Evolutionary conservation across 306 rosid species (phyloP), one percentile per base, ranked within the genome.

Genomic region (Dalbergia cultrata): DNA sequence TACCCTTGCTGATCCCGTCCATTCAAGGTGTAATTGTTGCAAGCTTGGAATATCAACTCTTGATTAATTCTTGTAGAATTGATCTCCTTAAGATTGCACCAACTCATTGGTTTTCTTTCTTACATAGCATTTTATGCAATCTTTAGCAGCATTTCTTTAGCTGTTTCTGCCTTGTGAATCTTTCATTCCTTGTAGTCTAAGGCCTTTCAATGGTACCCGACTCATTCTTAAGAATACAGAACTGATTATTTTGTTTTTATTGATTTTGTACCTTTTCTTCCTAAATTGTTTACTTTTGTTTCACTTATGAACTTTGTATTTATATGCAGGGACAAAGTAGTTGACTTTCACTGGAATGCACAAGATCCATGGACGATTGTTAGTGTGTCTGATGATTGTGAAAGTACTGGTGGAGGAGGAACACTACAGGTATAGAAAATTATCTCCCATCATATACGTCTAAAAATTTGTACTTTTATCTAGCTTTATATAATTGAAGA

Each of bases 311-410:
- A 56, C 26, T 57, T 75, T 66, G 72, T 78, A 41, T 52, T 76
- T 45, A 45, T 64, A 43, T 67, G 70, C 88, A 87, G 90, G 58
- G 90, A 87, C 77, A 87, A 87, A 73, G 90, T 87, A 37, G 90
- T 87, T 63, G 90, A 87, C 76, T 87, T 87, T 34, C 90, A 87
- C 62, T 87, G 90, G 90, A 87, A 87, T 74, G 84, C 86, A 47
- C 75, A 69, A 72, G 99, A 96, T 86, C 98, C 98, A 16, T 96
- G 99, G 99, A 93, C 99, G 5, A 81, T 96, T 73, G 98, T 96
- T 54, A 96, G 99, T 22, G 99, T 96, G 72, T 96, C 99, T 62
- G 99, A 96, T 86, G 99, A 96, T 83, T 92, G 98, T 80, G 98
- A 93, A 71, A 90, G 93, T 60, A 93, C 99, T 44, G 98, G 99